Base-by-base conservation (phyloP, 2,329 filamentous ascomycete species). In the Cyphellophora europaea region DNA sequence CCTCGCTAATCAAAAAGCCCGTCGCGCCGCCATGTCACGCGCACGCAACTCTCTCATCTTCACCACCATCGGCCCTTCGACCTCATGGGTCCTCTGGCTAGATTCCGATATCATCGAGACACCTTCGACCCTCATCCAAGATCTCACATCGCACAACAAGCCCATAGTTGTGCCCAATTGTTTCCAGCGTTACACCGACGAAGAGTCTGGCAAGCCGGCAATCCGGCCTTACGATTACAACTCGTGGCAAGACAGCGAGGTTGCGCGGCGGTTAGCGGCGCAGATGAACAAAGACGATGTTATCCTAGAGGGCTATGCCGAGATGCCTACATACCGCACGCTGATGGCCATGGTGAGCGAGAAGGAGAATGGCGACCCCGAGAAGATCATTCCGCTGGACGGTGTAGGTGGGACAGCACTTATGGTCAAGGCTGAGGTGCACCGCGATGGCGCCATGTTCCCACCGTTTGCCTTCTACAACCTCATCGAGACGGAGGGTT, bases 401-500 rank as follows among this genome's bases (percentile, higher is more conserved):
- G 91, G 91, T 32, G 91, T 98, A 3, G 91, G 91, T 36, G 91
- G 91, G 21, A 93, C 89, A 1, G 84, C 88, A 2, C 66, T 98
- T 44, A 66, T 98, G 52, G 91, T 98, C 41, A 95, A 94, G 66
- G 91, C 88, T 2, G 88, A 96, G 40, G 91, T 98, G 15, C 91
- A 98, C 57, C 77, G 91, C 16, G 91, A 98, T 53, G 91, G 91
- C 13, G 89, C 91, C 56, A 98, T 96, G 89, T 98, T 98, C 64
- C 91, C 91, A 12, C 76, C 91, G 0, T 98, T 98, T 56, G 64
- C 89, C 3, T 98, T 98, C 55, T 96, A 95, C 56, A 82, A 98
- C 59, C 69, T 98, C 41, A 93, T 98, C 42, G 91, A 98, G 67
- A 96, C 91, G 0, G 91, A 98, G 55, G 91, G 91, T 0, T 98